Evolutionary conservation across 306 rosid species (phyloP), one percentile per base, ranked within the genome.

Genomic region (Medicago arabica): DNA sequence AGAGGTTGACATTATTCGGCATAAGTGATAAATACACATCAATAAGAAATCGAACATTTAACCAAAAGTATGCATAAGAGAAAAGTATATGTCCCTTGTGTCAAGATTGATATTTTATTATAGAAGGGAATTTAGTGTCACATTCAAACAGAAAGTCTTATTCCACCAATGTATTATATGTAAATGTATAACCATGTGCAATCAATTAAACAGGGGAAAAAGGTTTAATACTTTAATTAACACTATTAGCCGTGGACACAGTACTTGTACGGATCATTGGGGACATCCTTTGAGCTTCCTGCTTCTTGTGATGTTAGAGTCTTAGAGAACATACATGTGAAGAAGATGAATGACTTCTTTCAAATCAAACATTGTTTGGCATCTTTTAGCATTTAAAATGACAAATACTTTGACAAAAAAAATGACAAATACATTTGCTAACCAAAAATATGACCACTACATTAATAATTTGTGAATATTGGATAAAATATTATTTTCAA

Each of bases 231-330:
- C 58, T 71, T 62, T 75, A 68, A 71, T 41, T 10, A 70, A 61
- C 62, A 66, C 21, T 41, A 54, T 54, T 18, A 58, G 25, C 68
- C 23, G 60, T 15, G 13, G 19, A 14, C 23, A 47, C 16, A 43
- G 60, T 75, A 15, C 61, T 55, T 68, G 81, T 64, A 82, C 81
- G 78, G 78, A 81, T 62, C 19, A 18, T 39, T 39, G 40, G 10
- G 36, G 10, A 25, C 69, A 71, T 69, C 34, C 25, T 40, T 57
- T 46, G 51, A 46, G 51, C 7, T 46, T 12, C 6, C 14, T 44
- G 50, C 12, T 44, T 44, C 50, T 3, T 44, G 50, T 44, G 49
- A 10, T 41, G 18, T 19, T 34, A 34, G 43, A 31, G 40, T 41
- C 11, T 19, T 34, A 34, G 43, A 31, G 40, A 60, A 28, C 40